A percentile compares a stretch with the other conserved stretches of the same genome.
phyloP scores from a whole-genome alignment of 176 grass and related monocot genomes.

The Otatea glauca region DNA sequence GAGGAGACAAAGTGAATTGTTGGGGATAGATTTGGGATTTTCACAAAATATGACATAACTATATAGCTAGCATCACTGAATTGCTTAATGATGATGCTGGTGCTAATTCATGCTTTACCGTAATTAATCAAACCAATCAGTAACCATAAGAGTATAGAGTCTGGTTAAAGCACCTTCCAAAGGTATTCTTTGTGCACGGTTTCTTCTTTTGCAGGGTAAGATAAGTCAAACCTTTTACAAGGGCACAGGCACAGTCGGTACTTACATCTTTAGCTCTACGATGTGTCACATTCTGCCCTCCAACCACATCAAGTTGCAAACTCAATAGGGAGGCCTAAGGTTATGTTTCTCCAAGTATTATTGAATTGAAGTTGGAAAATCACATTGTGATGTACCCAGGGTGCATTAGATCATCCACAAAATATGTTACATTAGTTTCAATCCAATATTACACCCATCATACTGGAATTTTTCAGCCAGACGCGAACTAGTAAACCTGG shows the following conservation, averaged over 20 bases:
- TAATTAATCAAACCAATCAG: not conserved
- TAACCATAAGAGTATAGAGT: not conserved
- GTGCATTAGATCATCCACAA: not conserved
- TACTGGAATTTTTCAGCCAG: not conserved
- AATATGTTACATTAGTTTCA: slow-evolving; percentile 8
- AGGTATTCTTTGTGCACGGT: not conserved
- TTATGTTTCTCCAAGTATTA: not conserved
- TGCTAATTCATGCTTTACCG: not conserved
- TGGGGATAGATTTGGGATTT: not conserved
- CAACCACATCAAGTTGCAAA: not conserved
- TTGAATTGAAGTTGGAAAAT: slow-evolving; percentile 40
- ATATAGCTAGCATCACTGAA: slow-evolving; percentile 4
- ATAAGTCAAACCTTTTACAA: not conserved
- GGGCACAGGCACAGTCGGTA: not conserved
- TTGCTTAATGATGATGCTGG: not conserved
- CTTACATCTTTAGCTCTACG: not conserved
- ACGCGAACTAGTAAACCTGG: not conserved
- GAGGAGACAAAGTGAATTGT: not conserved
- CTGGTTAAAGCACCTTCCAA: not conserved
- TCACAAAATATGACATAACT: not conserved
- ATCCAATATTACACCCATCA: not conserved
- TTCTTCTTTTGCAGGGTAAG: slow-evolving; percentile 9
- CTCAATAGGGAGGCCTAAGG: not conserved
- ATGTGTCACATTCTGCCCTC: not conserved
- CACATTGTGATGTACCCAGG: not conserved